Evolutionary conservation across 73 alveolate species (phyloP), one percentile per base, ranked within the genome.

Genomic region (Tetrahymena thermophila): DNA sequence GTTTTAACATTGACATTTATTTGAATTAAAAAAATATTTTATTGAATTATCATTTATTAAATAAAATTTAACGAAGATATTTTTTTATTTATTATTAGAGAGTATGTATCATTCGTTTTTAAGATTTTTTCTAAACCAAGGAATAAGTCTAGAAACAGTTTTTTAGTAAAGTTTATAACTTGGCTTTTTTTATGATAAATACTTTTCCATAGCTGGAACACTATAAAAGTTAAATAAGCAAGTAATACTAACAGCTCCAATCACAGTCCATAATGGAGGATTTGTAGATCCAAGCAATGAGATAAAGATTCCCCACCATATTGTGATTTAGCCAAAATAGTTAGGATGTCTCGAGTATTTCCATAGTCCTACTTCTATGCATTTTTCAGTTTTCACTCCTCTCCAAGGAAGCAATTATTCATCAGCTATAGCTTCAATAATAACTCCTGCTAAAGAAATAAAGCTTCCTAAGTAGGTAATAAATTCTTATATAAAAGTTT

Each of bases 261-360:
- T 42, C 16, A 85, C 94, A 42, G 97, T 95, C 43, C 71, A 95
- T 93, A 93, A 95, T 43, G 42, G 23, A 25, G 93, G 15, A 11
- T 34, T 85, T 13, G 94, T 94, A 15, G 56, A 35, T 31, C 94
- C 93, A 35, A 95, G 34, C 1, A 55, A n/a, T 57, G 97, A 95
- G 31, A 96, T 40, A 94, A 57, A 97, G 50, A 98, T 97, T 0
- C 99, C 99, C 99, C 99, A 98, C 99, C 99, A 98, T 85, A 96
- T 95, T 89, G 97, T 94, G 35, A 98, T 97, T 96, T 98, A 99
- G 37, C 99, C 99, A 94, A 98, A 98, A 96, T 98, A 98, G 94
- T 98, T 98, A 11, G 99, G 99, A 96, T 98, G 99, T 94, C 99
- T 97, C 28, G 99, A 97, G 96, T 98, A 98, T 95, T 97, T 98